phyloP scores from a whole-genome alignment of 257 asterid species.

The Datura wrightii region DNA sequence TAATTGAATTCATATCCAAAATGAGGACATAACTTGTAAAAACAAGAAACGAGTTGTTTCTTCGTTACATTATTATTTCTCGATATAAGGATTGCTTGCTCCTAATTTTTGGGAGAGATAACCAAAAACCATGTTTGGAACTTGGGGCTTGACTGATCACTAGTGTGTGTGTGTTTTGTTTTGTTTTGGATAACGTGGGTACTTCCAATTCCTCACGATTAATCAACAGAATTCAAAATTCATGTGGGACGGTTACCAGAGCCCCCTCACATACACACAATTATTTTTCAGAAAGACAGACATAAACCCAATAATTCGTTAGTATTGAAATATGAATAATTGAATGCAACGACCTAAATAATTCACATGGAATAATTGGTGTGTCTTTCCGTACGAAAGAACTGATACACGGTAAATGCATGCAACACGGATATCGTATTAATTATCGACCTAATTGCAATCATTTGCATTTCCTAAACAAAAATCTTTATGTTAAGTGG shows the following conservation, averaged over 20 bases:
- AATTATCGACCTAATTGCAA: not conserved
- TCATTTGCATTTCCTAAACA: not conserved
- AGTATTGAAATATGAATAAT: not conserved
- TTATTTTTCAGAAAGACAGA: not conserved
- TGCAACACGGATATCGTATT: not conserved
- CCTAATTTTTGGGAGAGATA: conserved; percentile 17
- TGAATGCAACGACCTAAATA: conserved; percentile 16
- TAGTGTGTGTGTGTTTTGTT: not conserved
- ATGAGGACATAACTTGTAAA: not conserved
- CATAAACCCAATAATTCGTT: not conserved
- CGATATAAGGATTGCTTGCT: not conserved
- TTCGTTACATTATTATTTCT: not conserved
- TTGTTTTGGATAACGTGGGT: not conserved
- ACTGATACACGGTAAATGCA: not conserved
- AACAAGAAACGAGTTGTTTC: not conserved
- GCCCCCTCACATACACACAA: not conserved
- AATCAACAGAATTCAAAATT: not conserved
- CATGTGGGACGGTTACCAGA: not conserved
- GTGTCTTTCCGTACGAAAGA: not conserved
- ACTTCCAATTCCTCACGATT: not conserved
- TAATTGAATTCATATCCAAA: not conserved
- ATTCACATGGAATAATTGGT: not conserved
- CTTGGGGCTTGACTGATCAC: not conserved
- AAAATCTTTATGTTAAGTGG: not conserved
- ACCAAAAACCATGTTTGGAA: not conserved